A percentile compares a stretch with the other conserved stretches of the same genome.
phyloP scores from a whole-genome alignment of 2,329 filamentous ascomycete species.

The Ceratocystis ficicola region DNA sequence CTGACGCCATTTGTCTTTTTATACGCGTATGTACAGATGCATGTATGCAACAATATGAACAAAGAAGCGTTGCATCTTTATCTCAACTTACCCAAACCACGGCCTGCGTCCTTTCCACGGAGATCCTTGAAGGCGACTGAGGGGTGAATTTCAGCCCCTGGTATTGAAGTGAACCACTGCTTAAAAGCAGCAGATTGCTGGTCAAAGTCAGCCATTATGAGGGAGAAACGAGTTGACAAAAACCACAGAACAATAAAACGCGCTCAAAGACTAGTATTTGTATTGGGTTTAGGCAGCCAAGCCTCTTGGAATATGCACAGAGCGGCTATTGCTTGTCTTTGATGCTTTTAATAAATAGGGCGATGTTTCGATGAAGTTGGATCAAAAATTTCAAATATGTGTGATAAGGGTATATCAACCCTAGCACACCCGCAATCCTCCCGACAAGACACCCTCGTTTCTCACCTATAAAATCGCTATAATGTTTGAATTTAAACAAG shows the following conservation, averaged over 20 bases:
- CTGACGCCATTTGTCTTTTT: not conserved
- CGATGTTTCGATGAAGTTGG: not conserved
- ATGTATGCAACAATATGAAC: not conserved
- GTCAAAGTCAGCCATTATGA: constrained; percentile 33
- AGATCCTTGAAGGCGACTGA: constrained; percentile 43
- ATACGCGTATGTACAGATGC: not conserved
- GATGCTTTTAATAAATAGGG: not conserved
- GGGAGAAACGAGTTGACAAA: not conserved
- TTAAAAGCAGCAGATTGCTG: constrained; percentile 37
- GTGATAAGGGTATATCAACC: not conserved
- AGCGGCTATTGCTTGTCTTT: not conserved
- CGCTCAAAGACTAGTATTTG: no score
- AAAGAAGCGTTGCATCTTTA: not conserved
- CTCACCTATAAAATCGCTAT: no score
- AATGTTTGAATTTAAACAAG: no score
- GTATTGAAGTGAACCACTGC: constrained; percentile 41
- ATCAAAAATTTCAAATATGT: constrained; percentile 3
- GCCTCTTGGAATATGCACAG: not conserved
- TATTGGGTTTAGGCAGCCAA: no score
- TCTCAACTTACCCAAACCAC: constrained; percentile 40
- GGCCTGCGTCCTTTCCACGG: constrained; percentile 38
- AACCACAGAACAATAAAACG: not conserved
- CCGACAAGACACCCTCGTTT: no score
- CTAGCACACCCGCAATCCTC: not conserved
- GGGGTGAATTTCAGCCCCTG: constrained; percentile 42